phyloP scores from a whole-genome alignment of 2,329 filamentous ascomycete genomes.

The Dactylellina parvicollis region DNA sequence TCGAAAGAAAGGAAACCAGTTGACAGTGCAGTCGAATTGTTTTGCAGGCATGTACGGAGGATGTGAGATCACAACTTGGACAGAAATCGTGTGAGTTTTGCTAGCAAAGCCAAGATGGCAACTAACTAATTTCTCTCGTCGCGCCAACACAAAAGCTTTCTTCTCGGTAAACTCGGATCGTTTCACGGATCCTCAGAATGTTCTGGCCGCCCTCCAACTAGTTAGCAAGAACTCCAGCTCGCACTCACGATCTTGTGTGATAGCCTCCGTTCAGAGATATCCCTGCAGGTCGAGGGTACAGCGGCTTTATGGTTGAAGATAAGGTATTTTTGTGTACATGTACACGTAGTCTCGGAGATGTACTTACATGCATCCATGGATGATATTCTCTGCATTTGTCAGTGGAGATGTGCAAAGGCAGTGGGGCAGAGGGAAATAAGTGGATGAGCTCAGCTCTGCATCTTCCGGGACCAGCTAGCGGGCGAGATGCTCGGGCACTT shows the following conservation, averaged over 20 bases:
- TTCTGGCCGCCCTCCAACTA: constrained; percentile 38
- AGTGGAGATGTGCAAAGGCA: background rate
- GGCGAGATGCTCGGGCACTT: constrained; percentile 29
- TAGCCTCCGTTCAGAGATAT: background rate
- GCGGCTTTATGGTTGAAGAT: too few relatives aligned
- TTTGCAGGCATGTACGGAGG: background rate
- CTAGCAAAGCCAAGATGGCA: background rate
- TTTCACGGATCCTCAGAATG: constrained; percentile 24
- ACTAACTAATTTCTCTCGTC: too few relatives aligned
- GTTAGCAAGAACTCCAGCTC: too few relatives aligned
- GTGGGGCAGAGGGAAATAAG: constrained; percentile 1
- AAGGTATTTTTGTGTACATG: too few relatives aligned
- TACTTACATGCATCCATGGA: too few relatives aligned
- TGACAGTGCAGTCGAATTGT: too few relatives aligned
- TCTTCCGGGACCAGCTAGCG: constrained; percentile 33
- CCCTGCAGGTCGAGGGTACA: too few relatives aligned
- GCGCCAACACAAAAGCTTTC: background rate
- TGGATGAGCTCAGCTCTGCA: constrained; percentile 41
- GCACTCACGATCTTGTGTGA: too few relatives aligned
- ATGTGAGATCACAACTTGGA: too few relatives aligned
- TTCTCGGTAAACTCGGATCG: constrained; percentile 43
- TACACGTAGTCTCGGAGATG: too few relatives aligned
- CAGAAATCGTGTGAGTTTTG: too few relatives aligned
- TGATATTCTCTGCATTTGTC: background rate
- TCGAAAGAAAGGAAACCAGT: too few relatives aligned